These are phyloP conservation scores for Trichocladium uniseriatum DNA, from an alignment of 495 filamentous ascomycete genomes.

Conservation along the genomic window DNA sequence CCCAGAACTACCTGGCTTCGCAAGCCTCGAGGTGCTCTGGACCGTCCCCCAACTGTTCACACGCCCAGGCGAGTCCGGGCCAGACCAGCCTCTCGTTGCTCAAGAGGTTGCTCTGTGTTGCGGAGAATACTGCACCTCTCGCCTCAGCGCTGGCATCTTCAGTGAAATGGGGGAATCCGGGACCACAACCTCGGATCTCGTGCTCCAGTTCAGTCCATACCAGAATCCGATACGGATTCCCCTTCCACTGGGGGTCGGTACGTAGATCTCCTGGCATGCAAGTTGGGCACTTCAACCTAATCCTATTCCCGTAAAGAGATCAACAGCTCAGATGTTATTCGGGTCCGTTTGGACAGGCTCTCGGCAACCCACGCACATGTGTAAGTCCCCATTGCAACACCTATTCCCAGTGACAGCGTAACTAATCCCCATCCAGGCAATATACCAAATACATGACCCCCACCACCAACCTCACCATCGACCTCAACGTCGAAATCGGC, in stretches of 20 bases:
- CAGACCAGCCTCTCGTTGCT: background rate
- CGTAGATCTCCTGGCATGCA: background rate
- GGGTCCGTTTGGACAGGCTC: background rate
- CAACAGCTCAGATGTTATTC: background rate
- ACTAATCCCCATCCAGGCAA: too few relatives aligned
- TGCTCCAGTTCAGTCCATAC: background rate
- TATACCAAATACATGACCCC: background rate
- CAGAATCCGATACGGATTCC: background rate
- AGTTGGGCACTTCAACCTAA: too few relatives aligned
- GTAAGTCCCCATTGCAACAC: background rate
- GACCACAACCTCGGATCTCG: background rate
- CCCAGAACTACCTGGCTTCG: background rate
- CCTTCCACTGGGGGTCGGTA: background rate
- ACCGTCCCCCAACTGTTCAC: background rate
- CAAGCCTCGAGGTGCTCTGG: background rate
- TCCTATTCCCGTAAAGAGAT: background rate
- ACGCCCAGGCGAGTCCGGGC: background rate
- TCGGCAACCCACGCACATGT: background rate
- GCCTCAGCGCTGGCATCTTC: background rate
- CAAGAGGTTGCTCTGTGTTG: background rate
- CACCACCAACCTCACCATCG: background rate
- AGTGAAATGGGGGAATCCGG: background rate
- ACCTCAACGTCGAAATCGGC: background rate
- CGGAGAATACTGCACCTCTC: conserved; percentile 1
- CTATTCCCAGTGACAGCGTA: background rate